Evolutionary conservation across 1,284 basidiomycete species (phyloP).

Genomic region (Boletus sp.): DNA sequence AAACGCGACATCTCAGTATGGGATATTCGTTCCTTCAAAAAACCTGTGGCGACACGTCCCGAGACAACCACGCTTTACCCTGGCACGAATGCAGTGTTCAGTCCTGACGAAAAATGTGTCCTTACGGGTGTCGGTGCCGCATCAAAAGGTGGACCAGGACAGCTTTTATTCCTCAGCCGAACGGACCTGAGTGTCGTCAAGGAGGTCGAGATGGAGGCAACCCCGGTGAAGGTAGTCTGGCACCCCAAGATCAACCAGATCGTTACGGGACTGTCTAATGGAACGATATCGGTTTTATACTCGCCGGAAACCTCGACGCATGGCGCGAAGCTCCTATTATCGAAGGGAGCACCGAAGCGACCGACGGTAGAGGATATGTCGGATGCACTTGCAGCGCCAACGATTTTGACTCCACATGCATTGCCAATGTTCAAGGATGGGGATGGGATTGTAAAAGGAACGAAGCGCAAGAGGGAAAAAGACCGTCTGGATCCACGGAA

Average conservation of each 20-base stretch:
- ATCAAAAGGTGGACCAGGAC: conserved; percentile 65
- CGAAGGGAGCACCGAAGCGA: conserved; percentile 70
- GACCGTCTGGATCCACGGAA: conserved; percentile 87
- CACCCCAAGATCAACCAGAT: conserved; percentile 99
- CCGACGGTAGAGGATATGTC: conserved; percentile 82
- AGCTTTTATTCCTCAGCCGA: conserved; percentile 71
- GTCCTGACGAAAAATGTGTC: conserved; percentile 85
- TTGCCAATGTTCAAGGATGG: conserved; percentile 87
- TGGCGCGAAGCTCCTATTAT: conserved; percentile 87
- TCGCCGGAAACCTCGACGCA: conserved; percentile 84
- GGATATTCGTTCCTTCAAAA: conserved; percentile 88
- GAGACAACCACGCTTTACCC: conserved; percentile 81
- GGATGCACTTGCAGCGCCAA: conserved; percentile 74
- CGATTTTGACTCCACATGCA: conserved; percentile 88
- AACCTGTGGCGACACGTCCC: conserved; percentile 69
- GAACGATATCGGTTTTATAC: conserved; percentile 87
- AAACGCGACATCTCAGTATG: conserved; percentile 63
- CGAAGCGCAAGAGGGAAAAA: conserved; percentile 84
- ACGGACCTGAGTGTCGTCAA: conserved; percentile 68
- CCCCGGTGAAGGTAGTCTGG: conserved; percentile 88
- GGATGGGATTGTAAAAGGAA: conserved; percentile 65
- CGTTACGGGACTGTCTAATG: conserved; percentile 83
- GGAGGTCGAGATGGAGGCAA: conserved; percentile 64
- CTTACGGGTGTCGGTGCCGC: conserved; percentile 77
- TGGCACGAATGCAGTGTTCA: conserved; percentile 90